Base-by-base conservation (phyloP, 768 basidiomycete genomes). In the Pleurotus giganteus region DNA sequence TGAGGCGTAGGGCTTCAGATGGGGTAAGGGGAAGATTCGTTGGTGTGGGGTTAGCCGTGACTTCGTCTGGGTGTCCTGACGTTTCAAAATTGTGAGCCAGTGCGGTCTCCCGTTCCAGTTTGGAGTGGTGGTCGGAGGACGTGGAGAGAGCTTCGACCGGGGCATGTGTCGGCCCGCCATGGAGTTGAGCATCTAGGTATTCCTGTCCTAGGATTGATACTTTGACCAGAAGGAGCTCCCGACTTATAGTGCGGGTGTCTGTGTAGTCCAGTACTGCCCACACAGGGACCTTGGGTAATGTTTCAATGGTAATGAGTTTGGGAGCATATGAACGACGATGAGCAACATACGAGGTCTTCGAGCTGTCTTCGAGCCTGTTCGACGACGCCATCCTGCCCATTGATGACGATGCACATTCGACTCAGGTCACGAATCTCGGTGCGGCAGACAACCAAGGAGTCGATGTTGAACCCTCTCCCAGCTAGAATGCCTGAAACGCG, bases 201-300 rank as follows among this genome's bases (percentile, higher is more conserved):
- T 99, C 96, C 8, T 95, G 92, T 2, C 97, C 97, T 31, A 99
- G 86, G 65, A 95, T 96, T 56, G 97, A 98, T 2, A 99, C 86
- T 68, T 99, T 99, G 66, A 89, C 91, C 60, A 99, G 88, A 28
- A 98, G 81, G 12, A 98, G 81, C 71, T 99, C 97, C 62, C 97
- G 90, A 60, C 89, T 82, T 68, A 99, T 96, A 26, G 88, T 85
- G 54, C 81, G 84, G 21, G 94, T 98, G 58, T 95, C 82, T 17
- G 96, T 98, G 70, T 98, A 99, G 72, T 99, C 95, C 57, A 99
- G 79, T 28, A 99, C 97, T 26, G 96, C 97, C 97, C 97, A 99
- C 3, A 99, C 97, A 47, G 96, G 97, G 24, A 99, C 95, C 96
- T 97, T n/a, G n/a, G n/a, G n/a, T n/a, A n/a, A n/a, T n/a, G n/a